phyloP scores from a whole-genome alignment of 306 rosid genomes.

The Glycyrrhiza uralensis region DNA sequence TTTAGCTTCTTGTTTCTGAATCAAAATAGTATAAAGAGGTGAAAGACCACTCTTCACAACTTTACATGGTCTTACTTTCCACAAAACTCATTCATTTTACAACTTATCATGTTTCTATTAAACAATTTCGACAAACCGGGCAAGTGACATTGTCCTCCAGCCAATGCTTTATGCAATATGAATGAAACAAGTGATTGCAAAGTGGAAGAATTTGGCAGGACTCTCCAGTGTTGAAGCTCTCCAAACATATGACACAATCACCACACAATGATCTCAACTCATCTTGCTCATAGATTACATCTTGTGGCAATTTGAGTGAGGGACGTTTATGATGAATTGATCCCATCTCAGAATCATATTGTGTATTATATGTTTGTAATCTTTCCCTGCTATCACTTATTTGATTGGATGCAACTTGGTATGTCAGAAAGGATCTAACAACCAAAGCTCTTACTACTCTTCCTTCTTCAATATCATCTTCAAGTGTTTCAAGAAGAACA shows the following conservation, averaged over 20 bases:
- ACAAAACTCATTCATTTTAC: too few species aligned
- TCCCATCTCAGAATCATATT: neutral
- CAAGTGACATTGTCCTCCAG: conserved; percentile 17
- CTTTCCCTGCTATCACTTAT: neutral
- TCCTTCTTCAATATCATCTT: conserved; percentile 17
- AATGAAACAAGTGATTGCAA: conserved; percentile 21
- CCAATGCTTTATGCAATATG: conserved; percentile 10
- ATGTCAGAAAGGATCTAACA: neutral
- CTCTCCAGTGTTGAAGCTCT: conserved; percentile 1
- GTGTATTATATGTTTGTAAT: neutral
- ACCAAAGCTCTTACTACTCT: neutral
- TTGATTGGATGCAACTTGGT: neutral
- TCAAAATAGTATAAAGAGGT: too few species aligned
- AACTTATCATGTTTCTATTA: neutral
- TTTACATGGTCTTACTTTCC: too few species aligned
- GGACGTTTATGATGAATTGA: neutral
- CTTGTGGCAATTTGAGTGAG: conserved; percentile 13
- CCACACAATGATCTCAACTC: neutral
- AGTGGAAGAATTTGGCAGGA: neutral
- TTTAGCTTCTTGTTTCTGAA: neutral
- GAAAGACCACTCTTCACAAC: too few species aligned
- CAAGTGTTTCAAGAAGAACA: conserved; percentile 13
- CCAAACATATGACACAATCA: conserved; percentile 23
- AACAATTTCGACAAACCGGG: conserved; percentile 21
- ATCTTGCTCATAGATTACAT: conserved; percentile 14